Evolutionary conservation across 2,329 filamentous ascomycete species (phyloP).

Genomic region (Pseudocercospora vitis): DNA sequence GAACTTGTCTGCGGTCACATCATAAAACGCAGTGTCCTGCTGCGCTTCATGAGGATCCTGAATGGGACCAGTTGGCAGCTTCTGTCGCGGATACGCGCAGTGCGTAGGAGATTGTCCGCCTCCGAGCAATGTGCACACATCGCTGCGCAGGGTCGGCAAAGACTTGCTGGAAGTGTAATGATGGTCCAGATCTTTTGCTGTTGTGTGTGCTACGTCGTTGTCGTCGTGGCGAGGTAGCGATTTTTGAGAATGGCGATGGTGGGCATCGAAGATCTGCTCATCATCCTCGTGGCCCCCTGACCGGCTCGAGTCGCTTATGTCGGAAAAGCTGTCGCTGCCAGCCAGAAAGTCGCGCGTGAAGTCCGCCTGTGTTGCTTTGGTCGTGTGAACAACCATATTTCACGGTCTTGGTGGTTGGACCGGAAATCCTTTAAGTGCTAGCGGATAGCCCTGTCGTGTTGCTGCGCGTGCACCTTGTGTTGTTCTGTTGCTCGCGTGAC

Average conservation of each 20-base stretch:
- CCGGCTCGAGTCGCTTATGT: not conserved
- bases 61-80: not conserved
- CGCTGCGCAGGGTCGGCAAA: not conserved
- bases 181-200: not conserved
- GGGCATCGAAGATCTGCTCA: not conserved
- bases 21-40: not conserved
- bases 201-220: not conserved
- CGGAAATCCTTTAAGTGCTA: not conserved
- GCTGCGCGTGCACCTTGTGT: not conserved
- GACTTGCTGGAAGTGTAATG: not conserved
- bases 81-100: not conserved
- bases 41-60: not conserved
- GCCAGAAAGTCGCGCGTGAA: not conserved
- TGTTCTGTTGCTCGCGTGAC: not conserved
- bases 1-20: too few species aligned
- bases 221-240: not conserved
- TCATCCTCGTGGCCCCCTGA: not conserved
- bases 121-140: too few species aligned
- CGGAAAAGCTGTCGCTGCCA: not conserved
- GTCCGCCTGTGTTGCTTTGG: not conserved
- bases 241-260: conserved; percentile 1
- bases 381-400: not conserved
- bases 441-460: not conserved
- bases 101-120: not conserved
- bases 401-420: not conserved